phyloP scores from a whole-genome alignment of 1,284 basidiomycete species.

The Fomitopsis schrenkii region DNA sequence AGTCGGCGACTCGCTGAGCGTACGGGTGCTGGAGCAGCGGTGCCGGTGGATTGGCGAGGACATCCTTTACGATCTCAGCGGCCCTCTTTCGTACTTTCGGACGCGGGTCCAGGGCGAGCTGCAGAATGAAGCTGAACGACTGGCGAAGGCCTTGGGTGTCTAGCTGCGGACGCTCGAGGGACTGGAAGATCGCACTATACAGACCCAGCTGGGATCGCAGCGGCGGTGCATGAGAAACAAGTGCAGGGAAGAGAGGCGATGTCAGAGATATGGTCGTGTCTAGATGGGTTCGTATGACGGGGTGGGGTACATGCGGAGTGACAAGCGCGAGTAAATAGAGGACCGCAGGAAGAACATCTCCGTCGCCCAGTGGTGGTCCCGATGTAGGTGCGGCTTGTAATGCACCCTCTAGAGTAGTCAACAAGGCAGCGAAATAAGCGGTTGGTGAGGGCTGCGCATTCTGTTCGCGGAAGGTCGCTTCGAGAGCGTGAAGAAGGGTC shows the following conservation, averaged over 20 bases:
- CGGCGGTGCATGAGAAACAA: conserved; percentile 64
- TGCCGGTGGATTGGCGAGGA: conserved; percentile 71
- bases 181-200: conserved; percentile 61
- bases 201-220: conserved; percentile 74
- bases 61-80: conserved; percentile 78
- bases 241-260: conserved; percentile 69
- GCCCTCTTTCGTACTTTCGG: conserved; percentile 95
- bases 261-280: conserved; percentile 65
- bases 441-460: conserved; percentile 68
- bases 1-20: conserved; percentile 73
- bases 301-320: conserved; percentile 72
- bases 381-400: conserved; percentile 51
- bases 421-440: conserved; percentile 86
- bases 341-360: conserved; percentile 81
- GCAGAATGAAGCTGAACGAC: conserved; percentile 75
- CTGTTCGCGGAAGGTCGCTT: conserved; percentile 83
- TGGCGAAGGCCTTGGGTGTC: conserved; percentile 69
- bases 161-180: conserved; percentile 70
- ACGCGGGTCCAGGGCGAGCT: conserved; percentile 81
- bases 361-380: conserved; percentile 61
- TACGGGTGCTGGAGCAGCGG: conserved; percentile 85
- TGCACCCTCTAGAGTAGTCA: conserved; percentile 76
- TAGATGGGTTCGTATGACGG: conserved; percentile 68
- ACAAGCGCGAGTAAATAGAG: conserved; percentile 87
- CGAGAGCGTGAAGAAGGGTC: conserved; percentile 84